Percentiles rank a stretch among this genome's conserved stretches.
Evolutionary conservation across 2,329 filamentous ascomycete species (phyloP).

Genomic region (Aureobasidium sp.): DNA sequence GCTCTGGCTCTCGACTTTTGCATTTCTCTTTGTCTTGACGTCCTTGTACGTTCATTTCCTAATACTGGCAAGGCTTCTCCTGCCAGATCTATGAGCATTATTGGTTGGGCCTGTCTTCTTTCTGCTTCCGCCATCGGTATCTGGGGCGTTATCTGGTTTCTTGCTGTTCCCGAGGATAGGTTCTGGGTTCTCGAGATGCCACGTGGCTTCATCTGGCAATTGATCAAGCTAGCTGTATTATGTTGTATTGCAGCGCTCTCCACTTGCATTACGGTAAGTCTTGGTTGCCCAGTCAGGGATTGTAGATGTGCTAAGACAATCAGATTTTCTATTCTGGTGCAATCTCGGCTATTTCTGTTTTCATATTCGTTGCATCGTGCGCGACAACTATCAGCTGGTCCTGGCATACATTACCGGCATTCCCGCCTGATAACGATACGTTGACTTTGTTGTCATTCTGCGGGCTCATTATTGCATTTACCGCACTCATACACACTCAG

Average conservation of each 20-base stretch:
- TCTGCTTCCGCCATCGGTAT: constrained; percentile 32
- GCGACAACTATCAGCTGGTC: constrained; percentile 28
- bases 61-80: background rate
- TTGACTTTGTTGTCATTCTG: constrained; percentile 19
- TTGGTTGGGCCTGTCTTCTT: constrained; percentile 27
- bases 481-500: constrained; percentile 7
- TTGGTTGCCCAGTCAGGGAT: no score
- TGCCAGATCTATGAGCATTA: constrained; percentile 18
- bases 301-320: constrained; percentile 9
- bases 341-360: constrained; percentile 33
- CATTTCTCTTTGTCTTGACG: constrained; percentile 31
- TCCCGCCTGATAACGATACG: constrained; percentile 23
- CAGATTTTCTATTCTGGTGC: constrained; percentile 37
- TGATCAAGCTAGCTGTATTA: constrained; percentile 24
- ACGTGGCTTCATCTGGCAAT: constrained; percentile 32
- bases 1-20: constrained; percentile 36
- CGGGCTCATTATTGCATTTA: background rate
- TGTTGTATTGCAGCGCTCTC: constrained; percentile 24
- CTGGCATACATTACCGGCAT: constrained; percentile 28
- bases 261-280: constrained; percentile 26
- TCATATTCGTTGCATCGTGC: constrained; percentile 32
- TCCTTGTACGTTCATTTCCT: constrained; percentile 6
- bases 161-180: constrained; percentile 32
- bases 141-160: constrained; percentile 30
- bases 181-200: constrained; percentile 34